Base-by-base conservation (phyloP, 768 basidiomycete species). In the Gloeopeniophorella convolvens region DNA sequence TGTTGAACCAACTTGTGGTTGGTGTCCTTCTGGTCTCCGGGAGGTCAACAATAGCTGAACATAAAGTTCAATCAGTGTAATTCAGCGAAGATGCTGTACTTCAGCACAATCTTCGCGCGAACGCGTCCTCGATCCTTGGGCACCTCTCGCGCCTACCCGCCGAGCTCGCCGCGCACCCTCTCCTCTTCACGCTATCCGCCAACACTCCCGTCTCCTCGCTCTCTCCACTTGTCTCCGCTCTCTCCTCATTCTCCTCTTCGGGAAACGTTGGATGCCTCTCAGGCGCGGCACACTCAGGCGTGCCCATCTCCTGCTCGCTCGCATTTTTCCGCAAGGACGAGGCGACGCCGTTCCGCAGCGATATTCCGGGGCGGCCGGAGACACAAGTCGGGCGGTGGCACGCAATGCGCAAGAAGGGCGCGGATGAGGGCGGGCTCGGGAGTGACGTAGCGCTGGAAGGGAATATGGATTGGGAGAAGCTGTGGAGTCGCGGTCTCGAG, bases 331-430 rank as follows among this genome's bases (percentile, higher is more conserved):
- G 79, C 44, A 57, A 69, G 2, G 51, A 64, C 0, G 44, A 61
- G 7, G 74, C 74, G 10, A 66, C 70, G 1, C 65, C 75, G 1
- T 88, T 88, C 59, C 72, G 74, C n/a, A 86, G 85, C 8, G 72
- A 71, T 1, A 75, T 88, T 45, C 74, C 76, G 1, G 85, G 87
- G 10, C 69, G 69, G 40, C 64, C 68, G n/a, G 68, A 76, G 13
- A 64, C 74, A 2, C 82, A 84, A 59, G 85, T 89, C 11, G 87
- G 87, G 24, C 71, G 85, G 39, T 82, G 82, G 83, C 82, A 85
- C 61, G 73, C 82, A 15, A 75, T 77, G 55, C 65, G 76, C 51
- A 69, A 73, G 58, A 69, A 26, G 15, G 32, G 24, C 15, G n/a
- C n/a, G 3, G n/a, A 20, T 31, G 36, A 23, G 13, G 47, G 45